Evolutionary conservation across 768 basidiomycete genomes (phyloP).

Genomic region (Cystobasidiopsis lactophilus): DNA sequence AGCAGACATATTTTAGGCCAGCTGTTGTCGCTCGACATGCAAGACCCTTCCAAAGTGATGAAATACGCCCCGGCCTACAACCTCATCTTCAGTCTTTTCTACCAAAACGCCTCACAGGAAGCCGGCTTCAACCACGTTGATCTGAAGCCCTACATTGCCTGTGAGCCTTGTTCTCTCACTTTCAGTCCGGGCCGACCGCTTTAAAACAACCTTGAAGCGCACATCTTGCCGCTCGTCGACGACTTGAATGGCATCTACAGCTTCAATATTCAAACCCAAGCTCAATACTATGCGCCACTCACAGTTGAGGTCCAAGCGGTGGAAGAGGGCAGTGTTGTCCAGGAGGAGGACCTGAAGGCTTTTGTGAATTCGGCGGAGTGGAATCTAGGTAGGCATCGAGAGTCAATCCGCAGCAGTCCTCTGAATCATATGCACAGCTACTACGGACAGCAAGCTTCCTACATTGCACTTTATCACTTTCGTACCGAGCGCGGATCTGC

Average conservation of each 20-base stretch:
- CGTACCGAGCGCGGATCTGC: conserved; percentile 45
- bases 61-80: conserved; percentile 66
- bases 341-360: conserved; percentile 62
- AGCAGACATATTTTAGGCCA: too few relatives aligned
- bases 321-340: conserved; percentile 34
- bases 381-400: conserved; percentile 54
- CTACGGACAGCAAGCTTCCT: conserved; percentile 76
- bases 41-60: conserved; percentile 31
- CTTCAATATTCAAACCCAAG: conserved; percentile 81
- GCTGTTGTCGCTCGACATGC: too few relatives aligned
- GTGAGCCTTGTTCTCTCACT: conserved; percentile 31
- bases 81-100: conserved; percentile 74
- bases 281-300: conserved; percentile 74
- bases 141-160: conserved; percentile 37
- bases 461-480: conserved; percentile 83
- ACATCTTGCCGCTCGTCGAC: conserved; percentile 43
- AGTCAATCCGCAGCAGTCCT: conserved; percentile 2
- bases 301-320: conserved; percentile 38
- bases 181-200: not conserved
- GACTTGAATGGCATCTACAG: conserved; percentile 52
- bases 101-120: conserved; percentile 61
- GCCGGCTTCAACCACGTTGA: conserved; percentile 51
- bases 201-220: conserved; percentile 36
- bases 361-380: conserved; percentile 94
- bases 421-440: conserved; percentile 37